Evolutionary conservation across 2,329 filamentous ascomycete genomes (phyloP).

Genomic region (Paecilomyces formosus): DNA sequence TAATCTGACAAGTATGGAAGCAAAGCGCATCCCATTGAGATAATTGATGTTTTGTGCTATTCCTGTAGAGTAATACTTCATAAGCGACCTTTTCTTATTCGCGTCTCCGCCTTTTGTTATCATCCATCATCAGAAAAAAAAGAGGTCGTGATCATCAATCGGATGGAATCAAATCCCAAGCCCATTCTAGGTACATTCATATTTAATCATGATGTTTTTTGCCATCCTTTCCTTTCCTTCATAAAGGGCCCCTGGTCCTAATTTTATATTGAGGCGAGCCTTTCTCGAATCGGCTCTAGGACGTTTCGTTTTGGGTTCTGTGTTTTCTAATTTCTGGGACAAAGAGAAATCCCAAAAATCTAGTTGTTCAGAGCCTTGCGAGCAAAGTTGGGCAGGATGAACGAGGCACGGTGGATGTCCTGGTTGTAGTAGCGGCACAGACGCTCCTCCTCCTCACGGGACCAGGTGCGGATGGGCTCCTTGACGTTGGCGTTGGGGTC

Average conservation of each 20-base stretch:
- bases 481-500: slow-evolving; percentile 75
- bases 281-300: not conserved
- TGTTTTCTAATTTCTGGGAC: not conserved
- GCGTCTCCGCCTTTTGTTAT: not conserved
- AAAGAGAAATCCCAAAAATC: not conserved
- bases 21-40: not conserved
- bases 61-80: not conserved
- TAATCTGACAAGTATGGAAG: not conserved
- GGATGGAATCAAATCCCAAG: not conserved
- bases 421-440: slow-evolving; percentile 96
- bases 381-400: slow-evolving; percentile 89
- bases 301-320: not conserved
- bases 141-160: not conserved
- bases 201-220: not conserved
- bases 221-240: not conserved
- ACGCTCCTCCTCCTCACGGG: slow-evolving; percentile 80
- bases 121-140: not conserved
- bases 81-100: not conserved
- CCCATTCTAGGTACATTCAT: not conserved
- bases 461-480: slow-evolving; percentile 75
- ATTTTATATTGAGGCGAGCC: not conserved
- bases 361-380: slow-evolving; percentile 55
- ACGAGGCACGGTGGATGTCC: slow-evolving; percentile 91
- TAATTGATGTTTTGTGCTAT: not conserved
- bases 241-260: not conserved